Evolutionary conservation across 202 grass and related monocot species (phyloP).

Genomic region (Bolboschoenoplectus hybrid): DNA sequence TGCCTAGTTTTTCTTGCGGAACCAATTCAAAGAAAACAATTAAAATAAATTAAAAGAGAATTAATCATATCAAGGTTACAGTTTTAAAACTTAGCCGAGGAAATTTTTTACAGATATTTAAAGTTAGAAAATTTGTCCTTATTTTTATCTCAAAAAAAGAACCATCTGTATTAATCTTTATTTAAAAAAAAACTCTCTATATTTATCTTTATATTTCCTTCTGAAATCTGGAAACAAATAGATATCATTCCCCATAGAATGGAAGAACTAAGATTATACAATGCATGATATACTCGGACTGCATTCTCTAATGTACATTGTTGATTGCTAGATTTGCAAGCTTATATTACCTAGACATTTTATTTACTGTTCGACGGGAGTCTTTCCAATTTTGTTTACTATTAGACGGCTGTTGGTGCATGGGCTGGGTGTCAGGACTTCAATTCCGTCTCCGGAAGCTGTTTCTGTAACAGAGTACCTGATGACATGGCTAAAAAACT

Average conservation of each 20-base stretch:
- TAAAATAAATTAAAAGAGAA: background rate
- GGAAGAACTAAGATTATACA: background rate
- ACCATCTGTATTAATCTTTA: background rate
- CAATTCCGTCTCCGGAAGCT: background rate
- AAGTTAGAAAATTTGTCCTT: background rate
- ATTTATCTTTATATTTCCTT: background rate
- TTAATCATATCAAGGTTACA: background rate
- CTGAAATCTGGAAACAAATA: background rate
- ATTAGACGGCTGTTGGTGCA: background rate
- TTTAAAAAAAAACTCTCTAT: background rate
- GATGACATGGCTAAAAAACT: background rate
- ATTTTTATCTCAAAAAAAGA: background rate
- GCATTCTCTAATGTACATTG: background rate
- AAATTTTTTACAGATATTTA: background rate
- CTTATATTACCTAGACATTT: background rate
- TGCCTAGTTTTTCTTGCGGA: background rate
- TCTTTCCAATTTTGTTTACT: background rate
- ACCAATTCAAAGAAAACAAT: background rate
- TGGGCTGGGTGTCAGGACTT: background rate
- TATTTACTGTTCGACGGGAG: background rate
- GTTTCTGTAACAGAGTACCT: background rate
- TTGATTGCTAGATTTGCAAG: background rate
- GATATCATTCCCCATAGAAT: background rate
- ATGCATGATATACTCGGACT: background rate
- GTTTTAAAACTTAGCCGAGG: background rate